Percentiles rank a stretch among this genome's conserved stretches.
These are phyloP conservation scores for Penicillium freii DNA, from an alignment of 2,329 filamentous ascomycete genomes.

Conservation along the genomic window DNA sequence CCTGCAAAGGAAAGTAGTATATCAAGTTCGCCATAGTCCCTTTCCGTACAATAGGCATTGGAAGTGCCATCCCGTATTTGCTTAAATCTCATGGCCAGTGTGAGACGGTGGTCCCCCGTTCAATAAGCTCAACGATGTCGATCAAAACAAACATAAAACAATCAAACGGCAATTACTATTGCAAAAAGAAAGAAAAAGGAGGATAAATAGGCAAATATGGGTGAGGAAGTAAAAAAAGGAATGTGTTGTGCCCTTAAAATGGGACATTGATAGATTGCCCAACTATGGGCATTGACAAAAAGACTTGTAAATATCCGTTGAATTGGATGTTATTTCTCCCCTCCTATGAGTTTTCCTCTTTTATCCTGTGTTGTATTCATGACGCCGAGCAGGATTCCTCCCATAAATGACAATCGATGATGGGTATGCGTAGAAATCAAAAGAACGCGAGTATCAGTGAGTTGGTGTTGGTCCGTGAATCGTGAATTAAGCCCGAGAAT, in stretches of 20 bases:
- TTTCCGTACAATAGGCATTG: slow-evolving; percentile 1
- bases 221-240: background rate
- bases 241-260: background rate
- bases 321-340: background rate
- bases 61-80: background rate
- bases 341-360: slow-evolving; percentile 3
- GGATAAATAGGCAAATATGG: background rate
- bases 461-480: slow-evolving; percentile 18
- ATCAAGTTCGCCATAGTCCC: slow-evolving; percentile 1
- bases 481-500: slow-evolving; percentile 15
- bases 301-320: background rate
- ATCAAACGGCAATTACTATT: background rate
- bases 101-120: slow-evolving; percentile 7
- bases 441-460: slow-evolving; percentile 12
- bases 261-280: background rate
- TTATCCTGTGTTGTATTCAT: slow-evolving; percentile 18
- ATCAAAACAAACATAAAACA: background rate
- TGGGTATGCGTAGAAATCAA: slow-evolving; percentile 30
- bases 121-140: background rate
- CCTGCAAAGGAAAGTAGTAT: background rate
- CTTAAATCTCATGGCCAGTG: background rate
- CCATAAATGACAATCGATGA: slow-evolving; percentile 19
- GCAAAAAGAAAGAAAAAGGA: background rate
- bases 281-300: background rate
- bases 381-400: slow-evolving; percentile 18